A percentile compares a stretch with the other conserved stretches of the same genome.
Evolutionary conservation across 176 grass and related monocot genomes (phyloP).

Genomic region (Oryza officinalis): DNA sequence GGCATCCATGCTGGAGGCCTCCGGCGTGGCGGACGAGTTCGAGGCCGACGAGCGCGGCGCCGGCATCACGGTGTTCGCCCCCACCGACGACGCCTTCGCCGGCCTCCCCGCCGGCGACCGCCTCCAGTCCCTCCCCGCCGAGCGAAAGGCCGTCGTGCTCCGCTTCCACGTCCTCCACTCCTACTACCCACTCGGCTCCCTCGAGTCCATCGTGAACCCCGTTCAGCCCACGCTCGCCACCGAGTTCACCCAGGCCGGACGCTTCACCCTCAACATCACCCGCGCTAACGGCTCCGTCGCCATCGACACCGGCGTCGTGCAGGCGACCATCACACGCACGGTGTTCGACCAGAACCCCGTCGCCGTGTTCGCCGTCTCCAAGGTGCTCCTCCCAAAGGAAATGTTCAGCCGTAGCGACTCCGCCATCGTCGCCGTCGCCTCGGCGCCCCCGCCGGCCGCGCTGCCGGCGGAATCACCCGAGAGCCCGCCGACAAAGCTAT

Average conservation of each 20-base stretch:
- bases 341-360: slow-evolving; percentile 94
- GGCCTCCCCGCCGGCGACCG: slow-evolving; percentile 46
- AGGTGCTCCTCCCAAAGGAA: slow-evolving; percentile 85
- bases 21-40: slow-evolving; percentile 82
- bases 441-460: slow-evolving; percentile 4
- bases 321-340: slow-evolving; percentile 81
- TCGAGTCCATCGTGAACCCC: slow-evolving; percentile 95
- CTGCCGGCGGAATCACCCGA: slow-evolving; percentile 31
- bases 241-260: slow-evolving; percentile 66
- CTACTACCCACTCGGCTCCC: slow-evolving; percentile 87
- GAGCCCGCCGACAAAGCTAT: slow-evolving; percentile 48
- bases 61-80: slow-evolving; percentile 85
- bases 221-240: slow-evolving; percentile 84
- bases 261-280: slow-evolving; percentile 92
- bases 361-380: slow-evolving; percentile 84
- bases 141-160: slow-evolving; percentile 77
- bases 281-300: slow-evolving; percentile 70
- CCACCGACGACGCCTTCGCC: slow-evolving; percentile 91
- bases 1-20: slow-evolving; percentile 77
- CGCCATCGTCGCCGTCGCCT: not conserved
- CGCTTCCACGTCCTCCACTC: slow-evolving; percentile 90
- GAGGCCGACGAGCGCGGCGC: slow-evolving; percentile 77
- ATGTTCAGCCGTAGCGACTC: slow-evolving; percentile 48
- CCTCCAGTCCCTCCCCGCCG: slow-evolving; percentile 67
- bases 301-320: slow-evolving; percentile 88